Evolutionary conservation across 2,329 filamentous ascomycete species (phyloP), one percentile per base, ranked within the genome.

Genomic region (Thyridium curvatum): DNA sequence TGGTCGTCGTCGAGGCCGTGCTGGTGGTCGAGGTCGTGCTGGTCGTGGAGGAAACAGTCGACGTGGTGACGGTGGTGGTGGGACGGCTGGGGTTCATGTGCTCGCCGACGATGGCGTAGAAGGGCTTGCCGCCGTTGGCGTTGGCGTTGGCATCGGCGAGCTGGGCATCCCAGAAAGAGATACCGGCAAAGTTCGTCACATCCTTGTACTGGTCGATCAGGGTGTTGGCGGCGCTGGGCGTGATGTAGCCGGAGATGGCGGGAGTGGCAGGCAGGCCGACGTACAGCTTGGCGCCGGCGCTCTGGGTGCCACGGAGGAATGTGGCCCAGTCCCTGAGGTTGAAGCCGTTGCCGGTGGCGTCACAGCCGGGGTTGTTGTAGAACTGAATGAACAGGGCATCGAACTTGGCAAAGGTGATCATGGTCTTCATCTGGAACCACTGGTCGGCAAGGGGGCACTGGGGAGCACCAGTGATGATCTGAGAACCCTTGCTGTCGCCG

Each of bases 351-450:
- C 38, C 46, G 28, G 51, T 37, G 14, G 59, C 61, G 16, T 60
- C 57, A 45, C 66, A 69, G 18, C 46, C 51, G 0, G 56, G 53
- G 49, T 71, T 71, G 52, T 71, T 71, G 56, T 71, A 71, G 52
- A 69, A 70, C 47, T 71, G 67, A 14, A 69, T 53, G 46, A 60
- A 69, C 8, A 71, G 48, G 35, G 57, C 55, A 44, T 70, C 65
- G 41, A 68, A 69, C 30, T 50, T 42, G 30, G 59, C 52, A 21
- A 53, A 36, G 18, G 60, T 47, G 15, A 69, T 54, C 30, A 76
- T 66, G 2, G 50, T 44, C 34, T 62, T 61, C 51, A 76, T 66
- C 41, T 64, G 48, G 18, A 74, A 55, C 39, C 62, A 65, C 3
- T 59, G 34, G 5, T 57, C 41, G 3, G 40, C 37, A 15, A 61